Percentiles rank a stretch among this genome's conserved stretches.
Evolutionary conservation across 129 eudicot genomes (phyloP).

Genomic region (Kitagawia praeruptora): DNA sequence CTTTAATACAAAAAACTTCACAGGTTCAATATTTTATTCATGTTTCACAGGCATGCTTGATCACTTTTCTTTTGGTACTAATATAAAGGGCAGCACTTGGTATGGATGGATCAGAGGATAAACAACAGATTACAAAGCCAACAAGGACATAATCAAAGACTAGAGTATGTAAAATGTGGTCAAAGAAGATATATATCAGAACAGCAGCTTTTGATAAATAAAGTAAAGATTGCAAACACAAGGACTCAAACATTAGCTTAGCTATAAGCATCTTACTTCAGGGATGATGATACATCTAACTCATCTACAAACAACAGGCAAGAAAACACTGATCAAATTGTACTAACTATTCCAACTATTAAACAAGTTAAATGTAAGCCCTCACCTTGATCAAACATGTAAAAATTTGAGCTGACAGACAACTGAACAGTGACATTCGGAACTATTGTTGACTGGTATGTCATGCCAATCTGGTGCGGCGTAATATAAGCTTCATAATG

Average conservation of each 20-base stretch:
- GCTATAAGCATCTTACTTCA: background rate
- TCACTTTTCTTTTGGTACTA: background rate
- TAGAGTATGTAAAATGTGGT: background rate
- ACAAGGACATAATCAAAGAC: background rate
- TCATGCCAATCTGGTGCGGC: conserved; percentile 1
- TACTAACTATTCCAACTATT: conserved; percentile 5
- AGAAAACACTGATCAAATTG: background rate
- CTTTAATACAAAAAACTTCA: background rate
- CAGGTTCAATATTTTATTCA: background rate
- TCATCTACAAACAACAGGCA: conserved; percentile 1
- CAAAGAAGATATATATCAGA: background rate
- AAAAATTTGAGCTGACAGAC: background rate
- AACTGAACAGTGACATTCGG: background rate
- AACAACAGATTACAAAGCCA: background rate
- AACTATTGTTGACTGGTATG: background rate
- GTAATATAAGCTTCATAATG: background rate
- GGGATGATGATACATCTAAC: conserved; percentile 5
- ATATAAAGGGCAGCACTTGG: background rate
- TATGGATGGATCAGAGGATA: background rate
- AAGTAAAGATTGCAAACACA: background rate
- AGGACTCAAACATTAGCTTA: conserved; percentile 2
- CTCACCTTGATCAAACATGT: background rate
- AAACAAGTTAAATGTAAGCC: background rate
- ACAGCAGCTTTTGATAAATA: background rate
- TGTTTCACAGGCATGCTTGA: conserved; percentile 4